Evolutionary conservation across 1,139 yeast species (phyloP).

Genomic region (Diutina mesorugosa): DNA sequence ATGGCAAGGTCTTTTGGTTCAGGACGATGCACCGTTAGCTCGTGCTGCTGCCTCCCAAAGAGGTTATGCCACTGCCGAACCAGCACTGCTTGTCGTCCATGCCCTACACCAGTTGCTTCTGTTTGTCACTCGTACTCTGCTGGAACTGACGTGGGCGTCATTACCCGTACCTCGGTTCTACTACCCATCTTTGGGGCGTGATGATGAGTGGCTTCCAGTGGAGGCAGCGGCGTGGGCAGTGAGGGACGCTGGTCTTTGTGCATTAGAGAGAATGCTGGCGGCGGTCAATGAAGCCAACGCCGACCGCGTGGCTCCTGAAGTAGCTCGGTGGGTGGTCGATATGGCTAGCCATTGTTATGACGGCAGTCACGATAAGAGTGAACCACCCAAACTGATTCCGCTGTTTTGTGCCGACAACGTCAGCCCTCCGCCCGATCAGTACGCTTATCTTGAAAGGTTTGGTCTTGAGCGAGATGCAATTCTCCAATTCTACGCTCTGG

Average conservation of each 20-base stretch:
- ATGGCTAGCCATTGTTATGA: neutral
- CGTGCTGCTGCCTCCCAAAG: neutral
- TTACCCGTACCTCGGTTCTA: neutral
- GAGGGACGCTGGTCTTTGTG: neutral
- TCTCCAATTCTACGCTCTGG: neutral
- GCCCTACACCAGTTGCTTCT: neutral
- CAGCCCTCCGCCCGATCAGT: neutral
- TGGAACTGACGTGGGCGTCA: neutral
- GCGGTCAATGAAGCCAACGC: neutral
- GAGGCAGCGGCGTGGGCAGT: neutral
- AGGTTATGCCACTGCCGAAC: neutral
- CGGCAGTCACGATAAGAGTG: neutral
- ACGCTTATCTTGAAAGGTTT: neutral
- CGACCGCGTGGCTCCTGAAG: neutral
- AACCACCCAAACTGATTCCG: neutral
- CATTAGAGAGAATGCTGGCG: neutral
- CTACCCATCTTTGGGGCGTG: neutral
- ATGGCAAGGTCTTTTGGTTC: neutral
- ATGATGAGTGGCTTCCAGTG: neutral
- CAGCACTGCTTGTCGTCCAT: neutral
- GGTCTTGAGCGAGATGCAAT: neutral
- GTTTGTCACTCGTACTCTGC: neutral
- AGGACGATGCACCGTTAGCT: neutral
- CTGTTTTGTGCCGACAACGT: neutral
- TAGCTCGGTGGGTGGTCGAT: neutral